Percentiles rank a stretch among this genome's conserved stretches.
Conservation (phyloP, 2,329 filamentous ascomycete genomes). For the Tolypocladium inflatum region DNA sequence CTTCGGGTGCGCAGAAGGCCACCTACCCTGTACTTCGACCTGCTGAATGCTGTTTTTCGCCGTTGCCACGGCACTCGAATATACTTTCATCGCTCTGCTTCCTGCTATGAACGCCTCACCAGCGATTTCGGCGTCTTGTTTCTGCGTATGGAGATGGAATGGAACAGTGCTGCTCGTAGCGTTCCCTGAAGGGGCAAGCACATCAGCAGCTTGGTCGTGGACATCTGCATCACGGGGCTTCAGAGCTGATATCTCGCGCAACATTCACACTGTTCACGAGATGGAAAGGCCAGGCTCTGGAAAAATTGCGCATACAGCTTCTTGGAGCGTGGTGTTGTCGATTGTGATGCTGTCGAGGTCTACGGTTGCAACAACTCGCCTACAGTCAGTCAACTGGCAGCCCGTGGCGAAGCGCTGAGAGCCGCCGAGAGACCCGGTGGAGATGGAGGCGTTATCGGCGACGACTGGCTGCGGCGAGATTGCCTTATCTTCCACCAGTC, state of each 20-base stretch:
- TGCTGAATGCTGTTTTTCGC: neutral
- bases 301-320: too few relatives aligned
- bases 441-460: neutral
- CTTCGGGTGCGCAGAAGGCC: neutral
- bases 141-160: neutral
- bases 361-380: too few relatives aligned
- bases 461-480: neutral
- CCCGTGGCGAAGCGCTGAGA: too few relatives aligned
- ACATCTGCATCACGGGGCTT: too few relatives aligned
- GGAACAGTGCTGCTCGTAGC: neutral
- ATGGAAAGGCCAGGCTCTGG: too few relatives aligned
- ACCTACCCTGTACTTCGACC: neutral
- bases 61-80: too few relatives aligned
- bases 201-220: too few relatives aligned
- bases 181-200: neutral
- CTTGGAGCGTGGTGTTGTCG: too few relatives aligned
- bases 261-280: too few relatives aligned
- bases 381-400: too few relatives aligned
- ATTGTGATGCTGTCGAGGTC: too few relatives aligned
- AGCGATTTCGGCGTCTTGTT: neutral
- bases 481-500: neutral
- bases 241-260: too few relatives aligned
- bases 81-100: neutral
- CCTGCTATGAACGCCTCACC: neutral
- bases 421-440: neutral